A percentile compares a stretch with the other conserved stretches of the same genome.
These are phyloP conservation scores for Rhazya stricta DNA, from an alignment of 257 asterid species.

Conservation along the genomic window DNA sequence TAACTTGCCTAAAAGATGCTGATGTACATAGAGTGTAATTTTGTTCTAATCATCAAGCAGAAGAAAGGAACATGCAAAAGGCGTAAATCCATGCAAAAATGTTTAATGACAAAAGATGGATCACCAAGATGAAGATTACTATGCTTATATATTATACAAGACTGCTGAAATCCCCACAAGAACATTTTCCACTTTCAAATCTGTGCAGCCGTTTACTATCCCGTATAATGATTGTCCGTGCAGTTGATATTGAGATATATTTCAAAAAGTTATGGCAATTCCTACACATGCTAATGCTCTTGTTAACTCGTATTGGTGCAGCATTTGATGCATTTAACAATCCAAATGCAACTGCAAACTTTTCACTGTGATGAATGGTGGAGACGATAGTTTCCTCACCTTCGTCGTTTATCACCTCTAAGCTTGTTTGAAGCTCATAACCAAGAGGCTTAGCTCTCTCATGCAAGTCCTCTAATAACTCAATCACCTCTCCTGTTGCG, in stretches of 20 bases:
- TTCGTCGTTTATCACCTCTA: slow-evolving; percentile 31
- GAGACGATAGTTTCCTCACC: slow-evolving; percentile 26
- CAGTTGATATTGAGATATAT: slow-evolving; percentile 46
- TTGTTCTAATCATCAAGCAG: neutral
- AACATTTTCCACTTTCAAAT: slow-evolving; percentile 62
- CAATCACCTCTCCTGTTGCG: slow-evolving; percentile 28
- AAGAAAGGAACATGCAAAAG: neutral
- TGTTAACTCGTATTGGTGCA: slow-evolving; percentile 48
- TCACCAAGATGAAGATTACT: neutral
- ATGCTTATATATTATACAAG: slow-evolving; percentile 27
- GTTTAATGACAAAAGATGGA: neutral
- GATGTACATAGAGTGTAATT: neutral
- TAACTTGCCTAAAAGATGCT: neutral
- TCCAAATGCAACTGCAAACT: slow-evolving; percentile 75
- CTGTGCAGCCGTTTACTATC: slow-evolving; percentile 79
- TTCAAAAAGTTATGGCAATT: slow-evolving; percentile 80
- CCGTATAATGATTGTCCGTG: slow-evolving; percentile 56
- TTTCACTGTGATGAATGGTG: slow-evolving; percentile 67
- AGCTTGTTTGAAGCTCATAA: slow-evolving; percentile 31
- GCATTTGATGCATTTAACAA: slow-evolving; percentile 43
- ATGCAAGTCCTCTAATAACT: slow-evolving; percentile 40
- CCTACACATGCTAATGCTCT: slow-evolving; percentile 76
- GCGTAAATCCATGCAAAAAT: neutral
- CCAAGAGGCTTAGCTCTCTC: slow-evolving; percentile 44
- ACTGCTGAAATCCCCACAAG: slow-evolving; percentile 80